phyloP scores from a whole-genome alignment of 352 stramenopile genomes.

The Pilasporangium apinafurcum region DNA sequence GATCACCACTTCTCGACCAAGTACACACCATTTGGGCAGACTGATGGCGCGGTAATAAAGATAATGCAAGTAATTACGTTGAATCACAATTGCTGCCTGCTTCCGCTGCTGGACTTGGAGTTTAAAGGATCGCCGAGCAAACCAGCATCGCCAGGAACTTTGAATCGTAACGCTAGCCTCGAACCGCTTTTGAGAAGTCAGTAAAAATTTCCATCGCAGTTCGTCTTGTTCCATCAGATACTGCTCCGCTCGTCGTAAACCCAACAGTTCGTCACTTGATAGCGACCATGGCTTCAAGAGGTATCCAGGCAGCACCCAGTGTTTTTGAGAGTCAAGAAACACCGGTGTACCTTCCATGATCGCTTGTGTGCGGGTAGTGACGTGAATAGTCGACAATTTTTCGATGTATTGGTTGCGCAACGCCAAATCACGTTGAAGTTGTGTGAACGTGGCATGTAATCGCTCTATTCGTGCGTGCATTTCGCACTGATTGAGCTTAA shows the following conservation, averaged over 20 bases:
- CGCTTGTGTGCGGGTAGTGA: conserved; percentile 54
- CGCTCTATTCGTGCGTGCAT: conserved; percentile 28
- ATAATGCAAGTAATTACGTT: conserved; percentile 67
- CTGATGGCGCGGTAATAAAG: conserved; percentile 54
- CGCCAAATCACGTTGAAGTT: conserved; percentile 31
- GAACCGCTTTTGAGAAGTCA: conserved; percentile 37
- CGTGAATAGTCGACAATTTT: conserved; percentile 31
- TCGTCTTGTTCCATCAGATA: conserved; percentile 72
- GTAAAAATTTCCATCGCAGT: conserved; percentile 34
- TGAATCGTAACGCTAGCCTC: conserved; percentile 36
- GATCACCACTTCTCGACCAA: conserved; percentile 58
- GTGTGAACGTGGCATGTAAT: conserved; percentile 10
- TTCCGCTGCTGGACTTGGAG: conserved; percentile 17
- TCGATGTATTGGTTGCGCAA: conserved; percentile 44
- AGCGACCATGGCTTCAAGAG: conserved; percentile 27
- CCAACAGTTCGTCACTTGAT: conserved; percentile 19
- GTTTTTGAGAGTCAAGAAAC: conserved; percentile 52
- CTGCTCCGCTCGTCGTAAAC: conserved; percentile 43
- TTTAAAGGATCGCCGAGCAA: conserved; percentile 20
- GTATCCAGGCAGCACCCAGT: conserved; percentile 48
- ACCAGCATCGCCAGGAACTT: conserved; percentile 25
- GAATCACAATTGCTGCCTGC: conserved; percentile 41
- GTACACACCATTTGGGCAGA: conserved; percentile 53
- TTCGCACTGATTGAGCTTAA: conserved; percentile 29
- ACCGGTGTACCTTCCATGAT: conserved; percentile 60